These are phyloP conservation scores for Cladorrhinum samala DNA, from an alignment of 495 filamentous ascomycete species.

Conservation along the genomic window DNA sequence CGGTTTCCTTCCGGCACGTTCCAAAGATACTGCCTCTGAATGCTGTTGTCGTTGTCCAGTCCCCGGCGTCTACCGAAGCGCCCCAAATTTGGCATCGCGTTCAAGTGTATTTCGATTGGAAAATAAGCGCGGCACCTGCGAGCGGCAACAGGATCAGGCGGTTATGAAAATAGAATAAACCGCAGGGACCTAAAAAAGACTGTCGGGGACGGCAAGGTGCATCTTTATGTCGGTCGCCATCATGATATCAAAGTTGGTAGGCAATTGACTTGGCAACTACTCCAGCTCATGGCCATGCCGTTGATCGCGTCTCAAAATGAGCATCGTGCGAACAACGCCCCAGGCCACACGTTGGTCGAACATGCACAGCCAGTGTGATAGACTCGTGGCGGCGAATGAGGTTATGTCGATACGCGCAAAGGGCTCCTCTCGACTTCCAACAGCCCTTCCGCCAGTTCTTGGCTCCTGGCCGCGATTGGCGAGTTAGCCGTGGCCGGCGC, in stretches of 20 bases:
- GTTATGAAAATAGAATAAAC: not conserved
- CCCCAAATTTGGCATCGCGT: constrained; percentile 4
- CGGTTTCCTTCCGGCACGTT: constrained; percentile 10
- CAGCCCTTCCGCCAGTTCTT: not conserved
- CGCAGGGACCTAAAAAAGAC: too few species aligned
- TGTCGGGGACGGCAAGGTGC: not conserved
- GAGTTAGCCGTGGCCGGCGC: constrained; percentile 9
- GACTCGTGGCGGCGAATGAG: constrained; percentile 5
- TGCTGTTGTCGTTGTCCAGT: not conserved
- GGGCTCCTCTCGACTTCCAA: constrained; percentile 14
- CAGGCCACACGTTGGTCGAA: not conserved
- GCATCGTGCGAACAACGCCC: not conserved
- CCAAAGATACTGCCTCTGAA: constrained; percentile 12
- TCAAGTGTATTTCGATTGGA: too few species aligned
- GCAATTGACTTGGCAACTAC: too few species aligned
- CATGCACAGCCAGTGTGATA: not conserved
- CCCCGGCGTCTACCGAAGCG: not conserved
- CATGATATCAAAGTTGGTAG: not conserved
- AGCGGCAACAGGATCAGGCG: not conserved
- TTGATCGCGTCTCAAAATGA: not conserved
- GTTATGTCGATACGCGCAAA: constrained; percentile 1
- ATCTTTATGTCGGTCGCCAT: not conserved
- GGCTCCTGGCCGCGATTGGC: not conserved
- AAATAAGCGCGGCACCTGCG: not conserved
- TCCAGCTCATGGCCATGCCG: too few species aligned